Conservation (phyloP, 208 protist genomes). For the Trypanosoma scelopori region DNA sequence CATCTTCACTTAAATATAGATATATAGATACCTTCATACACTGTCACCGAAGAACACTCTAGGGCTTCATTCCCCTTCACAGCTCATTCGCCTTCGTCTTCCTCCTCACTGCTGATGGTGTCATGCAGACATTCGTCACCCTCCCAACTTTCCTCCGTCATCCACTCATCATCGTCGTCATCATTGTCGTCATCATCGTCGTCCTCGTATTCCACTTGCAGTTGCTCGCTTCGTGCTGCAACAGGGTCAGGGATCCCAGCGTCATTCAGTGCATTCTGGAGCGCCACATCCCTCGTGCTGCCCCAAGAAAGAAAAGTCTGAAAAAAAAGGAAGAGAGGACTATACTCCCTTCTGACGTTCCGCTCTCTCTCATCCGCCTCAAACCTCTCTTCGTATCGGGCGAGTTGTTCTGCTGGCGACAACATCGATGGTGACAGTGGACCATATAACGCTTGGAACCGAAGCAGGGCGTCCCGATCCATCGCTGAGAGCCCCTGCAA, state of each 20-base stretch:
- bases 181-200: conserved; percentile 8
- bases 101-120: neutral
- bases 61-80: neutral
- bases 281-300: conserved; percentile 29
- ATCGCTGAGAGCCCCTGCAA: conserved; percentile 6
- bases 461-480: conserved; percentile 38
- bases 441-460: conserved; percentile 38
- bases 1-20: neutral
- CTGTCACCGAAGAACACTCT: no score
- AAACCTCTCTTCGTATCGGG: conserved; percentile 27
- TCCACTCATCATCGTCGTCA: conserved; percentile 14
- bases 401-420: conserved; percentile 15
- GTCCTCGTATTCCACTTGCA: conserved; percentile 20
- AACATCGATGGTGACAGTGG: conserved; percentile 10
- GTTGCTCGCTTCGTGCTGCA: neutral
- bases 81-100: conserved; percentile 1
- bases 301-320: conserved; percentile 32
- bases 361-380: conserved; percentile 16
- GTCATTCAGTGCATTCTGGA: conserved; percentile 21
- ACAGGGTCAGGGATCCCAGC: conserved; percentile 38
- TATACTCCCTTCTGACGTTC: conserved; percentile 11
- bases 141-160: conserved; percentile 28
- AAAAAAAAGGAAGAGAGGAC: conserved; percentile 27
- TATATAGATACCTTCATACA: neutral
- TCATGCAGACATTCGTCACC: neutral